Evolutionary conservation across 768 basidiomycete species (phyloP), one percentile per base, ranked within the genome.

Genomic region (Tephrocybe sp.): DNA sequence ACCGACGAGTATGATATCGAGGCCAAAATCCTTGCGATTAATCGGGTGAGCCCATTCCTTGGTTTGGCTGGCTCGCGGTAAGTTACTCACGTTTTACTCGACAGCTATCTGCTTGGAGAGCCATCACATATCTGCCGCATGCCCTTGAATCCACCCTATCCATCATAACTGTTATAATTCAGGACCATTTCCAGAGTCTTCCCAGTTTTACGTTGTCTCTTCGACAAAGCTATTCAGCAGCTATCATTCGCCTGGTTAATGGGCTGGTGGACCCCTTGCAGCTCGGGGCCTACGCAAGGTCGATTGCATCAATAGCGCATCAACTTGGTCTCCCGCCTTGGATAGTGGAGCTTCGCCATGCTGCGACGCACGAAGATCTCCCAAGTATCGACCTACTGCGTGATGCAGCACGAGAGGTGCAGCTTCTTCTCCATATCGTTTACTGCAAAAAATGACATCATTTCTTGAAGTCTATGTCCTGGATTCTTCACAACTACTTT

Each of bases 241-340:
- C 92, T 1, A 73, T 97, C 51, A 87, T 95, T 51, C 76, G 96
- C 26, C 82, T 98, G 56, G 90, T 98, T 56, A 99, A 98, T 59
- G 91, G 93, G 1, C 77, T 98, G 30, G 96, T 98, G 6, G 97
- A 99, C 61, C 93, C 95, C 12, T 74, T 97, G 9, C 97, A 99
- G 61, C 77, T 83, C 9, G 92, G 94, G 6, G 79, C 81, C 16
- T 98, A 89, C 62, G 96, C 97, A 2, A 78, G 94, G 18, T 87
- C 97, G 2, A 98, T 98, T 57, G 83, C 89, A 0, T 83, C 87
- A 32, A 89, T 99, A 53, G 93, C 96, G 1, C 73, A 77, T 3
- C 90, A 95, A 60, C 78, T 99, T 9, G 87, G 87, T 0, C 73
- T 99, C 1, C 96, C 97, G 0, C 69, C 77, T 0, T 94, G 89